Conservation (phyloP, 2,329 filamentous ascomycete species). For the Metarhizium guizhouense region DNA sequence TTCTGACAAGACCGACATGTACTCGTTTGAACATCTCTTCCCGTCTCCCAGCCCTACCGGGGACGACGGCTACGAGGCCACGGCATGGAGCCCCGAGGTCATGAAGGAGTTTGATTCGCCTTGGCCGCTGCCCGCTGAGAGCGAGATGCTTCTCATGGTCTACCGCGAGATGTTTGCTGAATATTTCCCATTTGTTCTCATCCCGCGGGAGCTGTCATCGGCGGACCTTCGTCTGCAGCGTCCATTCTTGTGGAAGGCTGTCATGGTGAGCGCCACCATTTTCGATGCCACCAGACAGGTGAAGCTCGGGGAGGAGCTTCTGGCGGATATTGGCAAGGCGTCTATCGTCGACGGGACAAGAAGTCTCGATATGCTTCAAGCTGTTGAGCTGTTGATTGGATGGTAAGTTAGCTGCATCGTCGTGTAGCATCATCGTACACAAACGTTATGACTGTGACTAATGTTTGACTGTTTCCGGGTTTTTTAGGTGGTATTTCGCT, state of each 20-base stretch:
- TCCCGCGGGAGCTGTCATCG: conserved; percentile 27
- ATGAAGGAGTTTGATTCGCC: conserved; percentile 19
- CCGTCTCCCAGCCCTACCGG: conserved; percentile 16
- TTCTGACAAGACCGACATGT: conserved; percentile 11
- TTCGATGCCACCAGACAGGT: conserved; percentile 35
- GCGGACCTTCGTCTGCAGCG: conserved; percentile 26
- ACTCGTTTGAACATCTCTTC: conserved; percentile 27
- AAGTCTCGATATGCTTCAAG: conserved; percentile 38
- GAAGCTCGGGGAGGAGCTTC: conserved; percentile 32
- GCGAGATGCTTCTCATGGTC: conserved; percentile 26
- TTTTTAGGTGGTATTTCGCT: conserved; percentile 34
- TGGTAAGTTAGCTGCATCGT: conserved; percentile 27
- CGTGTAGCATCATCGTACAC: neutral
- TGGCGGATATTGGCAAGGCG: conserved; percentile 32
- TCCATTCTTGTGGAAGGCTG: conserved; percentile 40
- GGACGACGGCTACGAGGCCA: conserved; percentile 11
- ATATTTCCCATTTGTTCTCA: conserved; percentile 36
- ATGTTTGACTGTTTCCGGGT: neutral
- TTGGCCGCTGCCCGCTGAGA: conserved; percentile 34
- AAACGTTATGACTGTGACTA: neutral
- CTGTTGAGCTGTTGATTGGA: conserved; percentile 33
- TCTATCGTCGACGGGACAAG: conserved; percentile 31
- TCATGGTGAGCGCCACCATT: conserved; percentile 35
- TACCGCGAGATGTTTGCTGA: conserved; percentile 25
- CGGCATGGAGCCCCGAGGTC: conserved; percentile 13